These are phyloP conservation scores for Botrytis aclada DNA, from an alignment of 2,329 filamentous ascomycete genomes.

Conservation along the genomic window DNA sequence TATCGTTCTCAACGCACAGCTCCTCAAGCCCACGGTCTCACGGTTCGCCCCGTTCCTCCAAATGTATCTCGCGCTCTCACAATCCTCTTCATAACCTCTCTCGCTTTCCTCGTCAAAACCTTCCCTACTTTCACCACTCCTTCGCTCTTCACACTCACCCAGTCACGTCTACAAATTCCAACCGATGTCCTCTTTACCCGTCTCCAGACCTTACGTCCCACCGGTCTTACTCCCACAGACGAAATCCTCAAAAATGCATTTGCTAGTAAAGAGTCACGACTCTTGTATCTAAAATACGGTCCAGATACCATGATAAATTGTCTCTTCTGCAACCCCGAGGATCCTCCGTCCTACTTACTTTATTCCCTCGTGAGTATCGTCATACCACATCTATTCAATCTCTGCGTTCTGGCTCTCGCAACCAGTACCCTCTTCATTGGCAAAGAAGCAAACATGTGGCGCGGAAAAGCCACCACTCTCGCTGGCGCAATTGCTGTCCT, in stretches of 20 bases:
- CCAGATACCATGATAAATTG: constrained; percentile 71
- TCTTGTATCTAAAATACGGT: constrained; percentile 82
- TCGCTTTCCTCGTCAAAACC: constrained; percentile 59
- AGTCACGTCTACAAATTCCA: constrained; percentile 81
- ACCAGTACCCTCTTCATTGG: constrained; percentile 69
- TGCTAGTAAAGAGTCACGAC: constrained; percentile 65
- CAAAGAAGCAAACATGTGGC: constrained; percentile 63
- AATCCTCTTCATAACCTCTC: constrained; percentile 51
- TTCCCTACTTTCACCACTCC: constrained; percentile 67
- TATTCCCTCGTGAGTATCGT: constrained; percentile 75
- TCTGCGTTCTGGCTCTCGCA: constrained; percentile 66
- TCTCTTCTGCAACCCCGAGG: constrained; percentile 75
- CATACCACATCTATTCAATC: constrained; percentile 76
- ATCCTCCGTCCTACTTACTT: constrained; percentile 68
- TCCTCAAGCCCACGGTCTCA: constrained; percentile 44
- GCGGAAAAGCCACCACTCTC: constrained; percentile 63
- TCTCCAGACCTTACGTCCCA: constrained; percentile 55
- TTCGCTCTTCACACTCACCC: constrained; percentile 76
- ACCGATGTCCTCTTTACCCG: constrained; percentile 80
- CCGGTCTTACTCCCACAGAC: constrained; percentile 56
- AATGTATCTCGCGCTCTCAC: constrained; percentile 55
- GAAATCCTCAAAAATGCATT: constrained; percentile 65
- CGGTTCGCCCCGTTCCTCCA: constrained; percentile 54
- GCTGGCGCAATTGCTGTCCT: constrained; percentile 55
- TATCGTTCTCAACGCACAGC: constrained; percentile 55